Evolutionary conservation across 106 monocot genomes (phyloP).

Genomic region (Chionographis japonica): DNA sequence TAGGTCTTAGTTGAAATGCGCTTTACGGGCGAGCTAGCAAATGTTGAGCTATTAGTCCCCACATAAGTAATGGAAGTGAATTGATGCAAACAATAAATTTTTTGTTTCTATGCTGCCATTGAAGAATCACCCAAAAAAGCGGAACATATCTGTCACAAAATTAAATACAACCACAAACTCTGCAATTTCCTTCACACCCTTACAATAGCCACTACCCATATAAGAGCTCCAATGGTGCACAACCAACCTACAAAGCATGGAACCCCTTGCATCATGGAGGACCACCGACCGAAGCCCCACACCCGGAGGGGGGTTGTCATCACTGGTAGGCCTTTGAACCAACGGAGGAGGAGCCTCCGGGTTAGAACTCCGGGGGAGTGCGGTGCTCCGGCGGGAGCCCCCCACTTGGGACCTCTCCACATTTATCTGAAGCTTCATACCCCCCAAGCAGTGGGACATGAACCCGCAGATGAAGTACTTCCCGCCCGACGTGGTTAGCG

Average conservation of each 20-base stretch:
- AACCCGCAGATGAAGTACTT: conserved; percentile 59
- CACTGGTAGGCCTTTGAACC: neutral
- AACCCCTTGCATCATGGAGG: conserved; percentile 1
- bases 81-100: no score
- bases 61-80: no score
- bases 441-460: conserved; percentile 41
- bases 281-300: neutral
- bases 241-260: conserved; percentile 15
- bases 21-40: no score
- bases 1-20: no score
- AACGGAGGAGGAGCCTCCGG: conserved; percentile 1
- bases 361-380: no score
- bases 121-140: no score
- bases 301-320: neutral
- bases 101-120: no score
- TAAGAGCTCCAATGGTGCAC: conserved; percentile 20
- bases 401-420: neutral
- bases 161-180: no score
- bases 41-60: no score
- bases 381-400: conserved; percentile 7
- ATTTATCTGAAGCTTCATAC: conserved; percentile 41
- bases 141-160: no score
- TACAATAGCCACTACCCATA: neutral
- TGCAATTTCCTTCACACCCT: neutral
- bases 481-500: conserved; percentile 30